Base-by-base conservation (phyloP, 2,329 filamentous ascomycete genomes). In the Aspergillus sp. region DNA sequence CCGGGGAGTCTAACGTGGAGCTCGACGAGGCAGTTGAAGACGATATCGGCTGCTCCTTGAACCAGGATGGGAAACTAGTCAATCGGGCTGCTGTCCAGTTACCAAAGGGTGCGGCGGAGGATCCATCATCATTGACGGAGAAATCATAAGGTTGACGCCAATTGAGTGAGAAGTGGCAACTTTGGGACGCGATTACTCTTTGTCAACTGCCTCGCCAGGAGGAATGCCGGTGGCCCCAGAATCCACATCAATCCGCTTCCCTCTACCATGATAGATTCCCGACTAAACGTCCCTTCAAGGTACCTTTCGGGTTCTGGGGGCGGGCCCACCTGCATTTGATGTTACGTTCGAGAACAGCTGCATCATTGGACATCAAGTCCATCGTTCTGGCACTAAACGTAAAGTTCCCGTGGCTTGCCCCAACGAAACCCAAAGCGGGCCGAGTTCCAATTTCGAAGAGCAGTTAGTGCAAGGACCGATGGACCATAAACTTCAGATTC, bases 321-420 rank as follows among this genome's bases (percentile, higher is more conserved):
- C 34, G 40, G 47, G 44, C 54, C 47, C 57, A 59, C 57, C 55
- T 56, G 47, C 48, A 49, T 47, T 53, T 51, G 24, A 48, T 45
- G 51, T 49, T 61, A 60, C 59, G 51, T 48, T 47, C 30, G 51
- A 54, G 42, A 47, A 41, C 17, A 49, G 51, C 60, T 58, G 54
- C 54, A 58, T 59, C 34, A 59, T 58, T 59, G 54, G 54, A 55
- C 42, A 40, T 45, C 44, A 50, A 41, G 54, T 49, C 33, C 20
- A 56, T 57, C 56, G 55, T 34, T 59, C 50, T 61, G 56, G 39
- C 63, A 58, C 63, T 64, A 64, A 52, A 57, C 19, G 54, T 53
- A 56, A 63, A 48, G 56, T 63, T 63, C 59, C 61, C 61, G 62
- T 57, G 54, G 56, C 45, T 51, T 51, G 52, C 46, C 54, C 46